Conservation (phyloP, 306 rosid species). For the cucumber (Cucumis sativus) region DNA sequence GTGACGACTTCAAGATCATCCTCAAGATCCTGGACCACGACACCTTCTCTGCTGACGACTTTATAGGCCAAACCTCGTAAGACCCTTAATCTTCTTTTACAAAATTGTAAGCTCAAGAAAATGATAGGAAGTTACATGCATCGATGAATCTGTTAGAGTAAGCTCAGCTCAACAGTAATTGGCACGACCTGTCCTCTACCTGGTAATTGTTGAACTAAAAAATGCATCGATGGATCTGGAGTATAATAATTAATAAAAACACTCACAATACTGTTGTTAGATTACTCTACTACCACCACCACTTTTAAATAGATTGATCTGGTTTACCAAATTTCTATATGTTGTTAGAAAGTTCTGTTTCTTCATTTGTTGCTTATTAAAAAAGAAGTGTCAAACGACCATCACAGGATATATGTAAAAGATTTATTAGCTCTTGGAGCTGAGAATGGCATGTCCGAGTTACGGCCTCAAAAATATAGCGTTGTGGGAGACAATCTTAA, state of each 20-base stretch:
- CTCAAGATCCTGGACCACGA: conserved; percentile 72
- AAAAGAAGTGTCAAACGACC: not conserved
- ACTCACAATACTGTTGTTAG: not conserved
- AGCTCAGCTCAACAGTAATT: too few species aligned
- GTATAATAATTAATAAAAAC: not conserved
- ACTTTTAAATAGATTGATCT: not conserved
- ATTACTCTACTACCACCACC: too few species aligned
- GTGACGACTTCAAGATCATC: conserved; percentile 47
- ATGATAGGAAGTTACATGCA: not conserved
- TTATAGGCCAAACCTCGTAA: conserved; percentile 61
- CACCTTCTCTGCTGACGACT: conserved; percentile 62
- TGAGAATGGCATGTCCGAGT: conserved; percentile 44
- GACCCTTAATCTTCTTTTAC: conserved; percentile 1
- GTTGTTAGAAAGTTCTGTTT: too few species aligned
- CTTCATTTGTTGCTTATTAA: not conserved
- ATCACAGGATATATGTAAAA: conserved; percentile 35
- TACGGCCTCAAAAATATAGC: conserved; percentile 40
- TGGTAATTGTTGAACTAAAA: too few species aligned
- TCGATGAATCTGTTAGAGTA: not conserved
- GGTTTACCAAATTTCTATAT: not conserved
- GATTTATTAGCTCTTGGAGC: conserved; percentile 50
- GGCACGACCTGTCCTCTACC: too few species aligned
- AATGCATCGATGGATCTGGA: not conserved
- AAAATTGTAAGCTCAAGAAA: not conserved
- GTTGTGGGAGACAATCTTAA: conserved; percentile 38